Evolutionary conservation across 345 rosid species (phyloP).

Genomic region (Nephelium lappaceum): DNA sequence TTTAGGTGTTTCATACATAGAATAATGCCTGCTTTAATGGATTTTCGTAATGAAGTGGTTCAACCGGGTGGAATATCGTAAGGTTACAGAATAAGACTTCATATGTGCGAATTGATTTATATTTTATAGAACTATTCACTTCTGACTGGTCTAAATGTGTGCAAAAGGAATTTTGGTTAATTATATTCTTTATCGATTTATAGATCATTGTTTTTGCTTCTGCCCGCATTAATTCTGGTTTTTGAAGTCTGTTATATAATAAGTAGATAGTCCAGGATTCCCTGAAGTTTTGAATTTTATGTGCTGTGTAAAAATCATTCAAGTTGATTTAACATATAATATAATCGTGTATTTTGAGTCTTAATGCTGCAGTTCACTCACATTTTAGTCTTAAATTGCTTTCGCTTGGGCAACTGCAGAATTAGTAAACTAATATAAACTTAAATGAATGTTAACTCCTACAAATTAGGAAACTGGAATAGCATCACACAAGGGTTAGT

Average conservation of each 20-base stretch:
- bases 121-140: too few species aligned
- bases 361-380: background rate
- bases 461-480: background rate
- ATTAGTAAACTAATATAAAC: background rate
- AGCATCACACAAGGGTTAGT: background rate
- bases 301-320: background rate
- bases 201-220: background rate
- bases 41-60: background rate
- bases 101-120: background rate
- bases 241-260: background rate
- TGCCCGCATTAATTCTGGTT: background rate
- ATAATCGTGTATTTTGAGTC: background rate
- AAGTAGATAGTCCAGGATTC: background rate
- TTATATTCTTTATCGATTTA: background rate
- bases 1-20: background rate
- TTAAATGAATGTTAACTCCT: background rate
- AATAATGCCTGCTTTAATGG: slow-evolving; percentile 9
- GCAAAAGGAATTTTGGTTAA: background rate
- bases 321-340: background rate
- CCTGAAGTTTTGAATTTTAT: background rate
- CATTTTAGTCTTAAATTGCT: background rate
- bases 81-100: background rate
- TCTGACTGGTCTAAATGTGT: background rate
- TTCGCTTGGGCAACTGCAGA: background rate
- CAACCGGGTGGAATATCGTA: background rate